Base-by-base conservation (phyloP, 2,329 filamentous ascomycete species). In the Geosmithia morbida region DNA sequence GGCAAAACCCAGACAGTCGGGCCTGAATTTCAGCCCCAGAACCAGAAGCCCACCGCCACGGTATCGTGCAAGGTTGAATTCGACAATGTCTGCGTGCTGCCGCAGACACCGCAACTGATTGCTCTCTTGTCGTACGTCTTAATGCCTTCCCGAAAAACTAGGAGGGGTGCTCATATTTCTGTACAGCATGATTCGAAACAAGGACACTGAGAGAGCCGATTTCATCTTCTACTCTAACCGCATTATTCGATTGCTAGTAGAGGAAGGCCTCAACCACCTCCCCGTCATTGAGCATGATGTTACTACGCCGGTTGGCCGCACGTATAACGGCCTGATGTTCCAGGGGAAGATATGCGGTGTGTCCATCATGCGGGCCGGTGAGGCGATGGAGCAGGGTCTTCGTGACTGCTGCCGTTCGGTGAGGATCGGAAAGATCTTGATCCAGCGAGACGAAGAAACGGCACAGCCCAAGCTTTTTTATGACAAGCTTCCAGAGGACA, bases 171-270 rank as follows among this genome's bases (percentile, higher is more conserved):
- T 52, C 40, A 51, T 51, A 5, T 26, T 26, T 26, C n/a, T 46
- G 48, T 49, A 52, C 58, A 97, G 90, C 52, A 96, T 96, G 77
- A 97, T 98, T 61, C 84, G 92, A 56, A 88, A 95, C 65, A 86
- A 85, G 64, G 77, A 83, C 55, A 98, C 92, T 6, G 79, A 83
- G 48, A 85, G 92, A 50, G 92, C 88, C 52, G 92, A 98, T 66
- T 98, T 98, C 64, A 96, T 98, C 61, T 98, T 98, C 69, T 95
- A 97, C 70, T 95, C 89, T 42, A 98, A 98, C 68, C 81, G 92
- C 50, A 97, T 98, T 63, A 97, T 97, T 63, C 87, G 92, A 30
- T 75, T 98, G 41, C 76, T 98, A 7, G 92, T 98, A 41, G 92
- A 98, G 66, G 92, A 98, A 67, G 92, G 92, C 3, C 74, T 98